Evolutionary conservation across 2,329 filamentous ascomycete species (phyloP), one percentile per base, ranked within the genome.

Genomic region (Penicillium aurantiogriseum): DNA sequence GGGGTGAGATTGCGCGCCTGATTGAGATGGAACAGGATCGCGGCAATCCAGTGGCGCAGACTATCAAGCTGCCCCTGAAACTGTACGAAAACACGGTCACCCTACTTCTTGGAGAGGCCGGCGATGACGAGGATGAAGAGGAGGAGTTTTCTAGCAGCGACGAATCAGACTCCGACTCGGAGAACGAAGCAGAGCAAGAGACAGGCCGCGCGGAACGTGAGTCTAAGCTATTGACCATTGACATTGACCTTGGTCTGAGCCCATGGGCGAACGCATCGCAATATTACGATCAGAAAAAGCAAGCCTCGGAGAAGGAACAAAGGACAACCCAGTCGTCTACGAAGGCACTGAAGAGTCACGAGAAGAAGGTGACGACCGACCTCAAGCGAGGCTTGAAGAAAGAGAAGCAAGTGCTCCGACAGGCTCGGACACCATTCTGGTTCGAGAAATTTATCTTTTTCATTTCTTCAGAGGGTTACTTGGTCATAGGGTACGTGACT

Each of bases 371-470:
- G 23, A 81, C 84, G 5, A 85, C 90, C 13, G 91, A 96, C 71
- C 80, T 97, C 23, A 95, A 90, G 76, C 93, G 92, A 68, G 88
- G 87, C 0, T 75, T 97, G 56, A 96, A 96, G 77, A 89, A 94
- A 70, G 94, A 97, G 75, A 97, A 96, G 73, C 88, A 91, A 21
- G 80, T 95, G 2, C 78, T 97, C 10, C 87, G 92, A 45, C 91
- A 89, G 0, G 88, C 96, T 9, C 85, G 94, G 55, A 89, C 87
- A 68, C 88, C 88, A 63, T 84, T 92, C 67, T 99, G 94, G 94
- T 99, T 97, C 65, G 94, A 99, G 69, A 99, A 99, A 75, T 99
- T 96, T 68, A 80, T 87, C 29, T 97, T 91, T 83, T 99, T 99
- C 76, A 85, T 97, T 65, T 97, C 92, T 0, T 95, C 92, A 0